These are phyloP conservation scores for Microbotryum intermedium DNA, from an alignment of 1,284 basidiomycete species.

Conservation along the genomic window DNA sequence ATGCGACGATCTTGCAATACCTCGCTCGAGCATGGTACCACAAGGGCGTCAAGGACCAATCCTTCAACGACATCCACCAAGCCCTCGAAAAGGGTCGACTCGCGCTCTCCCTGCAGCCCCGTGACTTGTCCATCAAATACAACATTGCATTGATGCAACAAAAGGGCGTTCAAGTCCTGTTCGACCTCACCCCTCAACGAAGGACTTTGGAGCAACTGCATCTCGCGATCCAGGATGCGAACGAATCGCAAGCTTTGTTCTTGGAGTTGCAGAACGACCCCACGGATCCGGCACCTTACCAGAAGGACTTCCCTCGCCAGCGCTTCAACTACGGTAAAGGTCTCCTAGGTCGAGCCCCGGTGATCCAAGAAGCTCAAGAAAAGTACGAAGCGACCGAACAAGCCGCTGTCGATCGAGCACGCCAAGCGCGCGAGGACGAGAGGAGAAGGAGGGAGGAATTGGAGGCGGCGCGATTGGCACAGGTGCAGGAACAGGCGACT, in stretches of 20 bases:
- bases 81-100: slow-evolving; percentile 52
- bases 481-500: slow-evolving; percentile 54
- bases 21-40: slow-evolving; percentile 83
- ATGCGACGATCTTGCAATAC: slow-evolving; percentile 58
- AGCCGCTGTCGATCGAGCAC: slow-evolving; percentile 42
- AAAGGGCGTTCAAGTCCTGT: slow-evolving; percentile 80
- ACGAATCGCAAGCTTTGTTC: slow-evolving; percentile 86
- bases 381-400: slow-evolving; percentile 64
- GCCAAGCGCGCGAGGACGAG: slow-evolving; percentile 53
- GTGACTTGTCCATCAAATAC: slow-evolving; percentile 78
- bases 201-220: slow-evolving; percentile 70
- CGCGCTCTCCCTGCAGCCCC: slow-evolving; percentile 71
- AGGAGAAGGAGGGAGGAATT: slow-evolving; percentile 41
- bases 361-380: slow-evolving; percentile 56
- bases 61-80: slow-evolving; percentile 64
- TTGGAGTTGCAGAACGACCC: slow-evolving; percentile 66
- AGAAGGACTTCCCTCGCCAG: slow-evolving; percentile 73
- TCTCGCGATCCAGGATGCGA: slow-evolving; percentile 67
- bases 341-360: slow-evolving; percentile 70
- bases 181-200: slow-evolving; percentile 61
- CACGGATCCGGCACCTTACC: slow-evolving; percentile 66
- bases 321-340: slow-evolving; percentile 77
- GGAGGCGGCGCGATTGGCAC: slow-evolving; percentile 58
- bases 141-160: slow-evolving; percentile 96
- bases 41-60: slow-evolving; percentile 78